phyloP scores from a whole-genome alignment of 352 stramenopile species.

The Pilasporangium apinafurcum region DNA sequence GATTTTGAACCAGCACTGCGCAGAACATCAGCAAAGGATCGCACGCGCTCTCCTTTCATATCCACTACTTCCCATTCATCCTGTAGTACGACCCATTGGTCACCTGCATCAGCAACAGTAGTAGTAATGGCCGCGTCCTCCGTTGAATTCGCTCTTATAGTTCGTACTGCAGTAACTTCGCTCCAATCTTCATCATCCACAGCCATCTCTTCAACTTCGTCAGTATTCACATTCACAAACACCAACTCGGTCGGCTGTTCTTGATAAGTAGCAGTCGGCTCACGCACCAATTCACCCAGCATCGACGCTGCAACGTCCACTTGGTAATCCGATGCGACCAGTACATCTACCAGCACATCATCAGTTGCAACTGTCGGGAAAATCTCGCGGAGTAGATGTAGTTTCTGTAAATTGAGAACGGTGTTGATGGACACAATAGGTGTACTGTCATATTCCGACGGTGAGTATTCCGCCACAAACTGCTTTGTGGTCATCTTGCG shows the following conservation, averaged over 20 bases:
- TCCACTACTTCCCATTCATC: constrained; percentile 77
- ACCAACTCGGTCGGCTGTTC: neutral
- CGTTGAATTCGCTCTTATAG: constrained; percentile 2
- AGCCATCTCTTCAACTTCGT: too few relatives aligned
- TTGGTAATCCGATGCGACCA: constrained; percentile 57
- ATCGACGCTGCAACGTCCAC: constrained; percentile 57
- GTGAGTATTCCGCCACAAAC: too few relatives aligned
- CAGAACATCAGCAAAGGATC: constrained; percentile 56
- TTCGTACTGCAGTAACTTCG: constrained; percentile 14
- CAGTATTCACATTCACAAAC: neutral
- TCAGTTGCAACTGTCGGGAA: constrained; percentile 39
- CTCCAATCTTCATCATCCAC: constrained; percentile 54
- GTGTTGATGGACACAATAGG: too few relatives aligned
- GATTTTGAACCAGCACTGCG: constrained; percentile 1
- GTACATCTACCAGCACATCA: constrained; percentile 52
- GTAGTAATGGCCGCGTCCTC: constrained; percentile 6
- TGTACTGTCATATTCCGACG: too few relatives aligned
- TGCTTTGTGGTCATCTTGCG: too few relatives aligned
- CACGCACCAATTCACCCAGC: constrained; percentile 40
- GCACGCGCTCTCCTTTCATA: constrained; percentile 28
- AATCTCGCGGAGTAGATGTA: constrained; percentile 44
- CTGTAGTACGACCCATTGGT: constrained; percentile 54
- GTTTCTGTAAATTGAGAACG: constrained; percentile 36
- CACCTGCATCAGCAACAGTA: constrained; percentile 13
- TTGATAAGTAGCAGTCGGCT: neutral